phyloP scores from a whole-genome alignment of 495 filamentous ascomycete species.

The Neurospora intermedia region DNA sequence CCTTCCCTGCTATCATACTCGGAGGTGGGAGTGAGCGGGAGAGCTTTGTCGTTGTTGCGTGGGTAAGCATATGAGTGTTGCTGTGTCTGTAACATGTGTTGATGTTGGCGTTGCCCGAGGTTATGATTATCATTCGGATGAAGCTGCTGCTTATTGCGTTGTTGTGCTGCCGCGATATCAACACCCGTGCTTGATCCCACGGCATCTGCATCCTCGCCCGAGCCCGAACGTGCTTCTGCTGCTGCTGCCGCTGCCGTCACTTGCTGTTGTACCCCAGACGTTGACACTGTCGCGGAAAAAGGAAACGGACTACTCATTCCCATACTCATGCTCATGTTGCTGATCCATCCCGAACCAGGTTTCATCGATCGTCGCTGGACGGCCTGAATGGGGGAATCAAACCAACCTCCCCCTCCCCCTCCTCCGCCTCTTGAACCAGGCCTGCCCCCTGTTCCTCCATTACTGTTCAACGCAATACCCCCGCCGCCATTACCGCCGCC shows the following conservation, averaged over 20 bases:
- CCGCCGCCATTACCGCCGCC: conserved; percentile 6
- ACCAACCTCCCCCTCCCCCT: background rate
- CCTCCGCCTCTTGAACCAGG: background rate
- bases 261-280: background rate
- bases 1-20: conserved; percentile 19
- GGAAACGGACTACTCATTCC: background rate
- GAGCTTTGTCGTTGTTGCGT: conserved; percentile 13
- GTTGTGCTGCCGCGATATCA: background rate
- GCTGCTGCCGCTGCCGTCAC: background rate
- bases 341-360: background rate
- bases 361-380: background rate
- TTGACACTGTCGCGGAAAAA: background rate
- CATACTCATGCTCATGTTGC: background rate
- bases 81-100: background rate
- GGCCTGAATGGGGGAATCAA: background rate
- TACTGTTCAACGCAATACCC: background rate
- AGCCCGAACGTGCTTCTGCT: background rate
- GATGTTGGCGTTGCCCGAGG: background rate
- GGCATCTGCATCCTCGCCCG: background rate
- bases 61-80: background rate
- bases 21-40: conserved; percentile 30
- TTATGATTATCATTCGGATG: background rate
- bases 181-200: background rate
- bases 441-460: background rate
- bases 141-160: background rate